Evolutionary conservation across 345 rosid genomes (phyloP).

Genomic region (Pelargonium nanum): DNA sequence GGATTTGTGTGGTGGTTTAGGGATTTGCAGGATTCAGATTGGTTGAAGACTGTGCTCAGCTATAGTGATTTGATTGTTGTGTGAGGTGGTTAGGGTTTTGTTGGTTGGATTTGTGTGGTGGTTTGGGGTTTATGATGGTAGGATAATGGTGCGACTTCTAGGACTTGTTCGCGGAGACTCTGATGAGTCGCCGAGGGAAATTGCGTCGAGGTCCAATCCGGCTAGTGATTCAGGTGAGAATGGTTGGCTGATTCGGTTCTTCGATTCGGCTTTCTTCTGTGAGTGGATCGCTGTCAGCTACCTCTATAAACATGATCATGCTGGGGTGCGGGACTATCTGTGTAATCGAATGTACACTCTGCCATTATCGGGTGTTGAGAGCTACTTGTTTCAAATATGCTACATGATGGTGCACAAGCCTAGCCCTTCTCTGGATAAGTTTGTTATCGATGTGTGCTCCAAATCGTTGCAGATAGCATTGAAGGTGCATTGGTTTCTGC

Average conservation of each 20-base stretch:
- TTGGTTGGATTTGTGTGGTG: slow-evolving; percentile 8
- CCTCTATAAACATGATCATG: slow-evolving; percentile 90
- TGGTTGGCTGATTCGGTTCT: slow-evolving; percentile 98
- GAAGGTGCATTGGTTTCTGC: slow-evolving; percentile 96
- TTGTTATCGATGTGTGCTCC: slow-evolving; percentile 79
- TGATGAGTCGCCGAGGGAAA: slow-evolving; percentile 85
- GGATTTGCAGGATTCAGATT: slow-evolving; percentile 2
- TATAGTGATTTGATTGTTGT: slow-evolving; percentile 2
- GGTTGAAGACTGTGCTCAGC: slow-evolving; percentile 10
- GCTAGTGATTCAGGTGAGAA: slow-evolving; percentile 77
- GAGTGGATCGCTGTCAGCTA: slow-evolving; percentile 99
- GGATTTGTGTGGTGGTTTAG: slow-evolving; percentile 7
- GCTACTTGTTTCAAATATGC: slow-evolving; percentile 89
- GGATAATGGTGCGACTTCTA: slow-evolving; percentile 68
- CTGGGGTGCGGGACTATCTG: slow-evolving; percentile 89
- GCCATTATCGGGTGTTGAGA: slow-evolving; percentile 82
- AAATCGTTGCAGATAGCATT: slow-evolving; percentile 78
- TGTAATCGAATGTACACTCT: slow-evolving; percentile 98
- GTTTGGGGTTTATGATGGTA: slow-evolving; percentile 27
- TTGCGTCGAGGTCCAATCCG: slow-evolving; percentile 46
- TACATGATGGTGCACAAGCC: slow-evolving; percentile 95
- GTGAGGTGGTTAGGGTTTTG: slow-evolving; percentile 11
- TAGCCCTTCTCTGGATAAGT: slow-evolving; percentile 96
- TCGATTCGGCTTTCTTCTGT: slow-evolving; percentile 93
- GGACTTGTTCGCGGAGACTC: slow-evolving; percentile 67